phyloP scores from a whole-genome alignment of 2,329 filamentous ascomycete species.

The Meredithiella fracta region DNA sequence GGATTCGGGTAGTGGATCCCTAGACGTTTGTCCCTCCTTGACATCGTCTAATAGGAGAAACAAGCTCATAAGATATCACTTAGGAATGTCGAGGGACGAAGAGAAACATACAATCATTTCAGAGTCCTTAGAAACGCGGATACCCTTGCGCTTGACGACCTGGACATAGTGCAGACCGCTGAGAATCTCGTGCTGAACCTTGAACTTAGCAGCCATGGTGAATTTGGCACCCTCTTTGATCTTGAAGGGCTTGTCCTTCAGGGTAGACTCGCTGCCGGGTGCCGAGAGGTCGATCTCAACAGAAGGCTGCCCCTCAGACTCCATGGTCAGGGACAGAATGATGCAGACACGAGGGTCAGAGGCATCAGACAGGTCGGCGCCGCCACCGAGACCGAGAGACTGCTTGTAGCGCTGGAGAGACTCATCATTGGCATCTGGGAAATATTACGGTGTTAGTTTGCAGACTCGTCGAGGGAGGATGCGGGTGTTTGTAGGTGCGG shows the following conservation, averaged over 20 bases:
- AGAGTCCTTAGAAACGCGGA: slow-evolving; percentile 79
- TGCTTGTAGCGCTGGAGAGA: slow-evolving; percentile 95
- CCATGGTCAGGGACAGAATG: slow-evolving; percentile 79
- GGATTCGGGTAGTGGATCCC: neutral
- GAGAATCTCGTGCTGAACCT: slow-evolving; percentile 92
- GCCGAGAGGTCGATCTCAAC: slow-evolving; percentile 76
- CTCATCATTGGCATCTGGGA: slow-evolving; percentile 57
- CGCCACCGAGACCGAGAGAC: slow-evolving; percentile 72
- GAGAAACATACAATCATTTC: slow-evolving; percentile 76
- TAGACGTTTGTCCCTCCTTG: too few species aligned
- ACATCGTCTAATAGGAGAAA: neutral
- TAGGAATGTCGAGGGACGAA: neutral
- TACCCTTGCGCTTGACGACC: slow-evolving; percentile 74
- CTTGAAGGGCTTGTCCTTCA: slow-evolving; percentile 87
- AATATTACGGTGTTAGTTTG: slow-evolving; percentile 5
- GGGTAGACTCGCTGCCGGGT: slow-evolving; percentile 53
- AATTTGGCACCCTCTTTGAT: slow-evolving; percentile 94
- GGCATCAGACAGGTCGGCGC: slow-evolving; percentile 55
- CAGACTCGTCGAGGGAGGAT: too few species aligned
- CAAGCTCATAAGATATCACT: neutral
- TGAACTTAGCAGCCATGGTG: slow-evolving; percentile 86
- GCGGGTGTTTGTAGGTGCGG: too few species aligned
- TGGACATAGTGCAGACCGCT: slow-evolving; percentile 94
- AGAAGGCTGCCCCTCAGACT: slow-evolving; percentile 64
- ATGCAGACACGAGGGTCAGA: slow-evolving; percentile 81